A percentile compares a stretch with the other conserved stretches of the same genome.
These are phyloP conservation scores for Saxophila tyrrhenica DNA, from an alignment of 495 filamentous ascomycete genomes.

Conservation along the genomic window DNA sequence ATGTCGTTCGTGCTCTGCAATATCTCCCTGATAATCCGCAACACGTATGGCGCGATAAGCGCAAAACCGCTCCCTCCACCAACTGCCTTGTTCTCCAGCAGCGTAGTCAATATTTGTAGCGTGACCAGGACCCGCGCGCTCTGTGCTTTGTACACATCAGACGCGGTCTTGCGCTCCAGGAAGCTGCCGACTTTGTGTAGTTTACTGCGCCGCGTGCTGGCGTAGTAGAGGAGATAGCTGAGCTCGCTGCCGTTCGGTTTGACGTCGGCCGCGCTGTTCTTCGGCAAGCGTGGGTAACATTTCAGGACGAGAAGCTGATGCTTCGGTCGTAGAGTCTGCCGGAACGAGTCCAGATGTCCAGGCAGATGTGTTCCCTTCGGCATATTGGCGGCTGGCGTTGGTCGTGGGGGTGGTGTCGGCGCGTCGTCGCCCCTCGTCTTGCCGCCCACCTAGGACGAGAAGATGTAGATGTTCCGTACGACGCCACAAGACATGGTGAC, in stretches of 20 bases:
- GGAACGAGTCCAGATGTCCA: conserved; percentile 45
- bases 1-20: conserved; percentile 33
- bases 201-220: conserved; percentile 82
- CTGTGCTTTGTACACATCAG: conserved; percentile 52
- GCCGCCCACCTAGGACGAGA: not conserved
- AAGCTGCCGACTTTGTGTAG: conserved; percentile 87
- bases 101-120: conserved; percentile 71
- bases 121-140: conserved; percentile 83
- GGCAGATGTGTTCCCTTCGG: conserved; percentile 10
- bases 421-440: not conserved
- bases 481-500: not conserved
- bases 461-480: not conserved
- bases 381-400: not conserved
- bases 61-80: conserved; percentile 66
- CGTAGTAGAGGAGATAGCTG: conserved; percentile 91
- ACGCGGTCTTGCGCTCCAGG: conserved; percentile 77
- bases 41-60: conserved; percentile 68
- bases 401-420: not conserved
- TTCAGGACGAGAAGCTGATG: conserved; percentile 88
- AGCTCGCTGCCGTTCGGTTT: conserved; percentile 91
- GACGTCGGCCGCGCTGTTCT: conserved; percentile 67
- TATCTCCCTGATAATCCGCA: conserved; percentile 67
- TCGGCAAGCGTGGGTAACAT: conserved; percentile 83
- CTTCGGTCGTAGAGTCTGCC: conserved; percentile 65
- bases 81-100: conserved; percentile 61